Conservation (phyloP, 2,329 filamentous ascomycete genomes). For the Torrubiellomyces zombiae region DNA sequence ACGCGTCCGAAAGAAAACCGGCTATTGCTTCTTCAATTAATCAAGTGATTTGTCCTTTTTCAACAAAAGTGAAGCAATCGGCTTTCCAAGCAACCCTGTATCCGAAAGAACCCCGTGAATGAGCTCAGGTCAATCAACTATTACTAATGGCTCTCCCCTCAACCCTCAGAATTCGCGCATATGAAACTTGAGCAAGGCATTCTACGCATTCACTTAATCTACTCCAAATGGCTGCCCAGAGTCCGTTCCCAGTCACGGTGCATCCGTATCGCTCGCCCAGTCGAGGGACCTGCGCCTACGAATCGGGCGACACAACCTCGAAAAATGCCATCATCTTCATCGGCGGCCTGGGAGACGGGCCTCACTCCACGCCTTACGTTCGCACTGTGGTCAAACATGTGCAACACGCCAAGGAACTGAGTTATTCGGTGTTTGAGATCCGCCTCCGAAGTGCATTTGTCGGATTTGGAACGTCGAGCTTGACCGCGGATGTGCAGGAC, state of each 20-base stretch:
- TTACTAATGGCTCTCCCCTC: too few relatives aligned
- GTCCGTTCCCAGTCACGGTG: constrained; percentile 25
- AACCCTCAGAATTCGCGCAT: too few relatives aligned
- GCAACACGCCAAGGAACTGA: constrained; percentile 17
- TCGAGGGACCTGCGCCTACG: constrained; percentile 27
- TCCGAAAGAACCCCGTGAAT: too few relatives aligned
- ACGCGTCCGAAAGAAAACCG: too few relatives aligned
- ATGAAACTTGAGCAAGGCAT: too few relatives aligned
- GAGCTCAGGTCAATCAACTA: too few relatives aligned
- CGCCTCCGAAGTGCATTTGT: constrained; percentile 36
- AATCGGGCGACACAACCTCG: constrained; percentile 22
- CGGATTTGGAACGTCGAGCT: constrained; percentile 32
- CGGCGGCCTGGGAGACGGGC: constrained; percentile 53
- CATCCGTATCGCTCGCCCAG: constrained; percentile 28
- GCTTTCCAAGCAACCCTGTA: too few relatives aligned
- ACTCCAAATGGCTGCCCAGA: constrained; percentile 10
- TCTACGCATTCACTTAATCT: neutral
- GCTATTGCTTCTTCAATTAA: too few relatives aligned
- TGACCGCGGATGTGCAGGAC: constrained; percentile 36
- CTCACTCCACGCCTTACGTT: constrained; percentile 45
- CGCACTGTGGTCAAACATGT: constrained; percentile 28
- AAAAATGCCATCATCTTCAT: constrained; percentile 51
- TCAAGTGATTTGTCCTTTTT: too few relatives aligned
- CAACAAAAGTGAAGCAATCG: too few relatives aligned
- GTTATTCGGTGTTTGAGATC: constrained; percentile 39